phyloP scores from a whole-genome alignment of 1,284 basidiomycete species.

The Volvariella surrecta region DNA sequence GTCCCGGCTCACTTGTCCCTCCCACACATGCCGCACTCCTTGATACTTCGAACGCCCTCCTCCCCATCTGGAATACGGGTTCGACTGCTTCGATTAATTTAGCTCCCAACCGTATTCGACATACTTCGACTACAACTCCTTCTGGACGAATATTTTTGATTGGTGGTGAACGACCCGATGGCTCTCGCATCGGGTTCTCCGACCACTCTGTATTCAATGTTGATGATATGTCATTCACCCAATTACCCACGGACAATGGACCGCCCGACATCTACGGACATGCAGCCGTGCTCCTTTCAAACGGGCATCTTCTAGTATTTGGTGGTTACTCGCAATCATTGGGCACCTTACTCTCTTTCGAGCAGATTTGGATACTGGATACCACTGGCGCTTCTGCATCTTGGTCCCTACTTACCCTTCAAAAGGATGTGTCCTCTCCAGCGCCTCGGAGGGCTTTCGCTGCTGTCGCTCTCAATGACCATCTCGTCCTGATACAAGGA shows the following conservation, averaged over 20 bases:
- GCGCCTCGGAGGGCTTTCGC: conserved; percentile 62
- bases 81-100: conserved; percentile 51
- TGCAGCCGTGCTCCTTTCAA: conserved; percentile 52
- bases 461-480: conserved; percentile 41
- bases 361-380: conserved; percentile 57
- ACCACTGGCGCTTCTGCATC: conserved; percentile 34
- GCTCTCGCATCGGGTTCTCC: conserved; percentile 53
- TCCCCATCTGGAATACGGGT: conserved; percentile 41
- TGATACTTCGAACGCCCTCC: conserved; percentile 26
- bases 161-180: conserved; percentile 73
- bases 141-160: conserved; percentile 51
- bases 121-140: conserved; percentile 46
- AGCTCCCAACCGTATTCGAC: conserved; percentile 67
- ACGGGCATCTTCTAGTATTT: conserved; percentile 66
- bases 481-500: conserved; percentile 66
- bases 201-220: conserved; percentile 63
- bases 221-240: conserved; percentile 38
- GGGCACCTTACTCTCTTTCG: conserved; percentile 43
- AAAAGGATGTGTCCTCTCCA: conserved; percentile 34
- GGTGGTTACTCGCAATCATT: conserved; percentile 59
- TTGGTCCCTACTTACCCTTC: conserved; percentile 45
- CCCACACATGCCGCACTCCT: conserved; percentile 55
- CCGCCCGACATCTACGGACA: conserved; percentile 71
- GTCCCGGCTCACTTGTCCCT: conserved; percentile 46
- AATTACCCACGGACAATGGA: conserved; percentile 43